Conservation (phyloP, 768 basidiomycete species). For the Lactarius tabidus region DNA sequence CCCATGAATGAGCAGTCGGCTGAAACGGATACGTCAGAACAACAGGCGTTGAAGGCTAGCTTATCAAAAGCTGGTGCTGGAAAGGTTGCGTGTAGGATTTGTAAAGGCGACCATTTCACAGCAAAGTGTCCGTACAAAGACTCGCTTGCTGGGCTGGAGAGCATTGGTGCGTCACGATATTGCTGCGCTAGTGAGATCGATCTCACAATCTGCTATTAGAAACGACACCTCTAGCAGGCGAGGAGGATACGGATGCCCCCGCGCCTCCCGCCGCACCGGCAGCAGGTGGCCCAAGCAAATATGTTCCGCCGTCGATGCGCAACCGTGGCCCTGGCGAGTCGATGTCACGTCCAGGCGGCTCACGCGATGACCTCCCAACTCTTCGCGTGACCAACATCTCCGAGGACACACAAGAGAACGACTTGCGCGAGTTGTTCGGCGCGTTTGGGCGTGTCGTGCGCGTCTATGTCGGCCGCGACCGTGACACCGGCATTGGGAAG, state of each 20-base stretch:
- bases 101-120: slow-evolving; percentile 97
- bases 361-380: slow-evolving; percentile 90
- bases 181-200: slow-evolving; percentile 3
- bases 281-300: slow-evolving; percentile 25
- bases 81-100: slow-evolving; percentile 77
- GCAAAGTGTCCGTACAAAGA: slow-evolving; percentile 99
- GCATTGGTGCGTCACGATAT: slow-evolving; percentile 41
- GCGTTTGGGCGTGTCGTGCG: slow-evolving; percentile 80
- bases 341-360: slow-evolving; percentile 37
- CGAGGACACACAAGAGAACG: slow-evolving; percentile 91
- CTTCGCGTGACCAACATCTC: slow-evolving; percentile 96
- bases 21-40: slow-evolving; percentile 65
- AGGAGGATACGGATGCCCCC: slow-evolving; percentile 36
- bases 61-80: slow-evolving; percentile 74
- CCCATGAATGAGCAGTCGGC: slow-evolving; percentile 37
- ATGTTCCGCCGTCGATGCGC: slow-evolving; percentile 27
- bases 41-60: slow-evolving; percentile 61
- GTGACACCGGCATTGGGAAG: slow-evolving; percentile 92
- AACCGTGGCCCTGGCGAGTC: slow-evolving; percentile 26
- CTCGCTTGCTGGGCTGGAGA: slow-evolving; percentile 72
- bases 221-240: slow-evolving; percentile 36
- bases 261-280: slow-evolving; percentile 17
- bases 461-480: slow-evolving; percentile 92
- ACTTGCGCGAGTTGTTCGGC: slow-evolving; percentile 88
- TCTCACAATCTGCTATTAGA: slow-evolving; percentile 31